A percentile compares a stretch with the other conserved stretches of the same genome.
Evolutionary conservation across 177 flowering plant genomes (phyloP).

Genomic region (Telopea speciosissima): DNA sequence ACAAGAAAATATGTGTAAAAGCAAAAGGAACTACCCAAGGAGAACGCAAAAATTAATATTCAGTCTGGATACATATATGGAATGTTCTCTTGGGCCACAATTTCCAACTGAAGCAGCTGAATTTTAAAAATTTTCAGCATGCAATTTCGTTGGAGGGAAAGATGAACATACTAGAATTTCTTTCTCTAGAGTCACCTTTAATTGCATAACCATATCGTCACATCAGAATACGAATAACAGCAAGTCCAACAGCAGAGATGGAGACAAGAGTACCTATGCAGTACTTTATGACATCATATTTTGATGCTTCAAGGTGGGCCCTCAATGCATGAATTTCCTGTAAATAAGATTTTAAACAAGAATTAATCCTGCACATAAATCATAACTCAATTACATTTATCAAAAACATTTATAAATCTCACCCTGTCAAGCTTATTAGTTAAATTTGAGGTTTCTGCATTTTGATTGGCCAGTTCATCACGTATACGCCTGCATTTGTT

Average conservation of each 20-base stretch:
- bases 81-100: background rate
- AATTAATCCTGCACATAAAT: background rate
- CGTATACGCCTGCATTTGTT: constrained; percentile 42
- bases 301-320: constrained; percentile 65
- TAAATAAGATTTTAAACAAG: background rate
- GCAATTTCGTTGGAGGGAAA: background rate
- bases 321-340: constrained; percentile 63
- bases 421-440: constrained; percentile 60
- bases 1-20: background rate
- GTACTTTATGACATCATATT: constrained; percentile 63
- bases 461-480: constrained; percentile 54
- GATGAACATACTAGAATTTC: constrained; percentile 3
- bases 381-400: background rate
- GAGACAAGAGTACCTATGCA: constrained; percentile 68
- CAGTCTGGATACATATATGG: background rate
- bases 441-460: constrained; percentile 45
- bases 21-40: background rate
- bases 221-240: constrained; percentile 45
- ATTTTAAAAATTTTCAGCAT: background rate
- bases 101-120: background rate
- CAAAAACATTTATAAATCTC: constrained; percentile 11
- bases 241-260: constrained; percentile 58
- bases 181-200: background rate
- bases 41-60: background rate
- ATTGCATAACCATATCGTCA: constrained; percentile 11